Conservation (phyloP, 257 asterid genomes). For the Echites panduratus region DNA sequence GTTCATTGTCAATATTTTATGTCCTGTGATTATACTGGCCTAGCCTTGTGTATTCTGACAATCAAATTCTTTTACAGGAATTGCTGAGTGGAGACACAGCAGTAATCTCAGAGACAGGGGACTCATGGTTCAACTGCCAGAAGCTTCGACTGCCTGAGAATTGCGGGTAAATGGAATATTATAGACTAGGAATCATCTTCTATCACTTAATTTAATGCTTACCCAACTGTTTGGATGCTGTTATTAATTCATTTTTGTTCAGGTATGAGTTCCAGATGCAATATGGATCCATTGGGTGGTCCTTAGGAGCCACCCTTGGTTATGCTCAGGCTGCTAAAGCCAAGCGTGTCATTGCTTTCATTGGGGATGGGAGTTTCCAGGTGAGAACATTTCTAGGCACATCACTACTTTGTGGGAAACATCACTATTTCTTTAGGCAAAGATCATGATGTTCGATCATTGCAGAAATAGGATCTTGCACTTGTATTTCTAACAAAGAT, state of each 20-base stretch:
- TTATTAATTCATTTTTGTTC: background rate
- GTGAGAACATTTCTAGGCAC: conserved; percentile 12
- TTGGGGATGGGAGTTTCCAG: conserved; percentile 38
- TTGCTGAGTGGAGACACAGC: conserved; percentile 26
- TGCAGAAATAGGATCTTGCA: background rate
- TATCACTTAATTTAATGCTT: background rate
- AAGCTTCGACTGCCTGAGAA: conserved; percentile 30
- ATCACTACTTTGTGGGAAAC: background rate
- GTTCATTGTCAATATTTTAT: no score
- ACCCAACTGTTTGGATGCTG: background rate
- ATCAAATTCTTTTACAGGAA: conserved; percentile 17
- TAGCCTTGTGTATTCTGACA: background rate
- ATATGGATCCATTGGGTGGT: conserved; percentile 32
- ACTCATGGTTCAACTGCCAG: conserved; percentile 32
- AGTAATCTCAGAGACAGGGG: conserved; percentile 29
- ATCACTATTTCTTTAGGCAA: background rate
- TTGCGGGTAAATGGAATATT: conserved; percentile 22
- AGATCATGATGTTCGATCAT: background rate
- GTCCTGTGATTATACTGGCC: background rate
- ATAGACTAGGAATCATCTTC: background rate
- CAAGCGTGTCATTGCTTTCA: conserved; percentile 30
- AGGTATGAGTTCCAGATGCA: conserved; percentile 30
- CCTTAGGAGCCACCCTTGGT: conserved; percentile 35
- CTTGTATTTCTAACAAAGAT: background rate
- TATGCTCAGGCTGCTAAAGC: conserved; percentile 31